Base-by-base conservation (phyloP, 495 filamentous ascomycete genomes). In the Lasiosphaeria hispida region DNA sequence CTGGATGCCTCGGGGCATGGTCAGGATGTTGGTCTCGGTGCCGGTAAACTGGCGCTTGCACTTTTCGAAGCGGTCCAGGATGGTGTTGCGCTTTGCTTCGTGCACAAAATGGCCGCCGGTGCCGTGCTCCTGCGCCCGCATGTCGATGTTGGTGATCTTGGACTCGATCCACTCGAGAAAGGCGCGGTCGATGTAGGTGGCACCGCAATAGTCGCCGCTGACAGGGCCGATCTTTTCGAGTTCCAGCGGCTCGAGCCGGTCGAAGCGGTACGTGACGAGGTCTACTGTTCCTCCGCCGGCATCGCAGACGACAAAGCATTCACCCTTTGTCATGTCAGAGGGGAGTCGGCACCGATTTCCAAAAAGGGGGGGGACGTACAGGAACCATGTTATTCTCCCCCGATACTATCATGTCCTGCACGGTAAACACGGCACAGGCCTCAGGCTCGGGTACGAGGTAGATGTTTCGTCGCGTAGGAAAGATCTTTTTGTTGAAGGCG, bases 251-350 rank as follows among this genome's bases (percentile, higher is more conserved):
- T 48, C 44, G 7, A 48, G 17, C 44, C 33, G 23, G 5, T 48
- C 33, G 17, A 48, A 23, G n/a, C 15, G 44, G 44, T 48, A 48
- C 18, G 52, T 55, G 18, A 48, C 44, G 18, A 48, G 18, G 11
- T 48, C 44, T 83, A 73, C 83, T 79, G 36, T 76, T 71, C 66
- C 82, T 82, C 10, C 34, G 33, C 34, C 49, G 13, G 44, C 44
- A 10, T 48, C 44, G 18, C 44, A 48, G 6, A 48, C 44, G 19
- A 48, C 44, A 48, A 48, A 48, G 17, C 44, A 48, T 2, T 48
- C 44, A 13, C 44, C 44, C 44, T 48, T 0, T 23, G 10, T 10
- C 5, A 3, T 41, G 39, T 41, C 39, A 4, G 39, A 4, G 39
- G 23, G 23, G 2, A 2, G 23, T 30, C 23, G 5, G 23, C n/a